Evolutionary conservation across 2,329 filamentous ascomycete species (phyloP), one percentile per base, ranked within the genome.

Genomic region (Sporothrix luriei): DNA sequence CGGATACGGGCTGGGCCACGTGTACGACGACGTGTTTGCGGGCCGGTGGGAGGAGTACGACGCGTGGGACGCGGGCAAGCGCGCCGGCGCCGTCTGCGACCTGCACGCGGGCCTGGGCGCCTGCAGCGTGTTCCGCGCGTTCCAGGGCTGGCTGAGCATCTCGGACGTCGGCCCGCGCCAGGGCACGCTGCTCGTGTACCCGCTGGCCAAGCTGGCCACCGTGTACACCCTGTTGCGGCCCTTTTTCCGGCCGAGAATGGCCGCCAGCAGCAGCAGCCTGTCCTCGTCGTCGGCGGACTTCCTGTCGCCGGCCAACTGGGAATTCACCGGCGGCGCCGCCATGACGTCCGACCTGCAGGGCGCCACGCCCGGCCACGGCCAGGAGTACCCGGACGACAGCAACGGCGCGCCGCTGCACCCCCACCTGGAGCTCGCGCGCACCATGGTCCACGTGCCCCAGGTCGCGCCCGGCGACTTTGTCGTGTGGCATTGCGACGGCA

Each of bases 71-170:
- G 88, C 88, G 0, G 88, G 86, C 72, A 85, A 86, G 7, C 86
- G 94, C 4, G 83, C 94, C 0, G 79, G 81, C 0, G 92, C 90
- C 3, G 85, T 88, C 2, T 89, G 87, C 71, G 90, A 97, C 78
- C 80, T 94, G 46, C 95, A 97, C 77, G 84, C 92, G 66, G 92
- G 93, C 0, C 84, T 93, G 0, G 93, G 94, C 0, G 89, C 91
- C 0, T 97, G 92, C 79, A 90, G 86, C 59, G 92, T 93, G 82
- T 93, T 97, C 79, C 86, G 94, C 51, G 91, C 93, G 84, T 94
- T 92, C 78, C 94, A 97, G 79, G 94, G 93, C 21, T 97, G 94
- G 94, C 79, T 97, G 67, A 87, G 86, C 71, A 90, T 97, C 84
- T 93, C 90, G 70, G 80, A 82, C n/a, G 90, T 88, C 0, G 88